These are phyloP conservation scores for Aulographum hederae DNA, from an alignment of 2,329 filamentous ascomycete species.

Conservation along the genomic window DNA sequence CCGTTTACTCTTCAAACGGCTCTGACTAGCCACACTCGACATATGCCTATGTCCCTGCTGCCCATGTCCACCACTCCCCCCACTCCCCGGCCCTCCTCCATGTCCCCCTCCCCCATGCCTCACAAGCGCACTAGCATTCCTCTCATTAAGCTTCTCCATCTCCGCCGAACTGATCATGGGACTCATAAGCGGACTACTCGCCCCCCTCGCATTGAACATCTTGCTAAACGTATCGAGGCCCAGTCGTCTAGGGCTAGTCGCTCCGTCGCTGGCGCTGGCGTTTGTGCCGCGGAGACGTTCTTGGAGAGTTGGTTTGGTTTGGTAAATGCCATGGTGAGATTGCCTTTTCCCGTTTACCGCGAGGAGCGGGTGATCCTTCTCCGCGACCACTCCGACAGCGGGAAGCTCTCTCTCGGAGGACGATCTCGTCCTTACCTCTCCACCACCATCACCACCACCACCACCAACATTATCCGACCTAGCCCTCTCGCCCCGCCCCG, in stretches of 20 bases:
- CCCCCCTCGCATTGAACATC: background rate
- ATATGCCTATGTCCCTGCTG: too few species aligned
- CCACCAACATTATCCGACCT: background rate
- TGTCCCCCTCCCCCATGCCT: too few species aligned
- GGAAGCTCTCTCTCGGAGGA: too few species aligned
- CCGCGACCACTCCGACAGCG: too few species aligned
- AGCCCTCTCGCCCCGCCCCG: background rate
- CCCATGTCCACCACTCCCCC: too few species aligned
- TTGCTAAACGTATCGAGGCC: background rate
- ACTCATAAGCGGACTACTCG: background rate
- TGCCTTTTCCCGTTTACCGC: background rate
- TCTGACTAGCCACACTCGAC: too few species aligned
- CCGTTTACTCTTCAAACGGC: too few species aligned
- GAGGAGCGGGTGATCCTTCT: background rate
- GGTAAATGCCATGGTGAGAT: too few species aligned
- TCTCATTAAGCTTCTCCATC: background rate
- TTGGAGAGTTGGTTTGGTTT: too few species aligned
- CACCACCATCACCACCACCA: background rate
- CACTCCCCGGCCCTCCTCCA: too few species aligned
- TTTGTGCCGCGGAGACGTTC: too few species aligned
- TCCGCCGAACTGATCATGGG: background rate
- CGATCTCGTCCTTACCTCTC: too few species aligned
- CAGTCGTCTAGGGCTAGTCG: background rate
- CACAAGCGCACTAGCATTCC: background rate
- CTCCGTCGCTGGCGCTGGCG: background rate